Percentiles rank a stretch among this genome's conserved stretches.
phyloP scores from a whole-genome alignment of 352 stramenopile species.

The Phytophthora megakarya region DNA sequence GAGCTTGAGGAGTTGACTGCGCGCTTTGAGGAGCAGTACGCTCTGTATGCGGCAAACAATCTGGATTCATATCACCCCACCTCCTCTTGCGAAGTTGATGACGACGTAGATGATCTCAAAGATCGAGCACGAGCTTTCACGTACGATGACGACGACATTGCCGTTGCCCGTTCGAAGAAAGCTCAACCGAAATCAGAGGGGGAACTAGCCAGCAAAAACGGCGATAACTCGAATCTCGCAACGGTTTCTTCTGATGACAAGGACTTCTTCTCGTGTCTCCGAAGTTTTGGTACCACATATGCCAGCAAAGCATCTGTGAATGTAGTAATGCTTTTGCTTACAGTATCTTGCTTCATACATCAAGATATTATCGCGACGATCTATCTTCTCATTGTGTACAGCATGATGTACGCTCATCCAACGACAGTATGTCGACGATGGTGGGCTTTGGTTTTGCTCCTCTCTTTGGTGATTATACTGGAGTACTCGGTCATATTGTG shows the following conservation, averaged over 20 bases:
- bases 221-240: slow-evolving; percentile 11
- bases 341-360: slow-evolving; percentile 80
- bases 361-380: slow-evolving; percentile 75
- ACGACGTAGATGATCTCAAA: slow-evolving; percentile 56
- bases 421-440: slow-evolving; percentile 58
- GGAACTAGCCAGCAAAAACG: slow-evolving; percentile 11
- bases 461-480: slow-evolving; percentile 70
- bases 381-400: slow-evolving; percentile 83
- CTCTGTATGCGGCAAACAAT: slow-evolving; percentile 46
- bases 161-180: slow-evolving; percentile 22
- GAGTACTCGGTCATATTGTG: slow-evolving; percentile 80
- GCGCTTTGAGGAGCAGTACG: slow-evolving; percentile 58
- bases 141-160: slow-evolving; percentile 34
- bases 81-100: slow-evolving; percentile 59
- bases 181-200: background rate
- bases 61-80: slow-evolving; percentile 41
- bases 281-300: slow-evolving; percentile 72
- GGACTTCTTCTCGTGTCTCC: slow-evolving; percentile 71
- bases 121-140: slow-evolving; percentile 45
- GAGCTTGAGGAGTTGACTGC: slow-evolving; percentile 44
- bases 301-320: slow-evolving; percentile 80
- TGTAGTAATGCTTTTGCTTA: slow-evolving; percentile 75
- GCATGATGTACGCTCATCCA: slow-evolving; percentile 77
- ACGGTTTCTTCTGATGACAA: slow-evolving; percentile 36
- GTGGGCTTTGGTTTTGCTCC: slow-evolving; percentile 55